These are phyloP conservation scores for Chalciporus sphaerocephalus DNA, from an alignment of 768 basidiomycete species.

Conservation along the genomic window DNA sequence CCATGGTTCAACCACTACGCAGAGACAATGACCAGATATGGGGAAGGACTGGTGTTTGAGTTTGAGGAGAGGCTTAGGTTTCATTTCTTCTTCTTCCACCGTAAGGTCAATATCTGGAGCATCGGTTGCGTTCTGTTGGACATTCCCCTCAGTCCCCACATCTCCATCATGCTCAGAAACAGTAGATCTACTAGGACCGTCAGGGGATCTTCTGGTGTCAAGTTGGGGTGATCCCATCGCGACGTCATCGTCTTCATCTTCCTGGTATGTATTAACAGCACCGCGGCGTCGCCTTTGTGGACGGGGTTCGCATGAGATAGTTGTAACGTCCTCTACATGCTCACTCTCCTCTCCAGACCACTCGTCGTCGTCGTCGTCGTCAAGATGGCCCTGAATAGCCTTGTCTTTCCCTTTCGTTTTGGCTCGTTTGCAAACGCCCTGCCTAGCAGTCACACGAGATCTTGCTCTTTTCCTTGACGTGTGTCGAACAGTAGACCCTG, in stretches of 20 bases:
- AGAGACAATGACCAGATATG: constrained; percentile 69
- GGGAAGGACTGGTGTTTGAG: constrained; percentile 68
- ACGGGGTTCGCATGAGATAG: constrained; percentile 15
- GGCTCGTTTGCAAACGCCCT: constrained; percentile 28
- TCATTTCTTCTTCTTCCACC: constrained; percentile 57
- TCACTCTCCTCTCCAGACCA: constrained; percentile 18
- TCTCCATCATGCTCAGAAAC: neutral
- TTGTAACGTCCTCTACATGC: constrained; percentile 11
- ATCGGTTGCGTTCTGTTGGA: constrained; percentile 1
- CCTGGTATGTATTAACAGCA: constrained; percentile 23
- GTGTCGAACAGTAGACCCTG: neutral
- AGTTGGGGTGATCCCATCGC: constrained; percentile 12
- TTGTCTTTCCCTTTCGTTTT: constrained; percentile 40
- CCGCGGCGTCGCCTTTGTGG: constrained; percentile 31
- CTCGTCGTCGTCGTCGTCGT: constrained; percentile 19
- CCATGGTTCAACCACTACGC: constrained; percentile 81
- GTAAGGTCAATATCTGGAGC: constrained; percentile 37
- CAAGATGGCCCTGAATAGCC: constrained; percentile 22
- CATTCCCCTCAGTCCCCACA: neutral
- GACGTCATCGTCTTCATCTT: constrained; percentile 21
- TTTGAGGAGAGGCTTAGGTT: constrained; percentile 65
- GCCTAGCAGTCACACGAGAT: constrained; percentile 7
- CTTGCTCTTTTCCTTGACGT: constrained; percentile 22
- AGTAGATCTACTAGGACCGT: constrained; percentile 2
- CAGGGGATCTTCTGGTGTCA: neutral